Conservation (phyloP, 2,329 filamentous ascomycete species). For the Cladophialophora chaetospira region DNA sequence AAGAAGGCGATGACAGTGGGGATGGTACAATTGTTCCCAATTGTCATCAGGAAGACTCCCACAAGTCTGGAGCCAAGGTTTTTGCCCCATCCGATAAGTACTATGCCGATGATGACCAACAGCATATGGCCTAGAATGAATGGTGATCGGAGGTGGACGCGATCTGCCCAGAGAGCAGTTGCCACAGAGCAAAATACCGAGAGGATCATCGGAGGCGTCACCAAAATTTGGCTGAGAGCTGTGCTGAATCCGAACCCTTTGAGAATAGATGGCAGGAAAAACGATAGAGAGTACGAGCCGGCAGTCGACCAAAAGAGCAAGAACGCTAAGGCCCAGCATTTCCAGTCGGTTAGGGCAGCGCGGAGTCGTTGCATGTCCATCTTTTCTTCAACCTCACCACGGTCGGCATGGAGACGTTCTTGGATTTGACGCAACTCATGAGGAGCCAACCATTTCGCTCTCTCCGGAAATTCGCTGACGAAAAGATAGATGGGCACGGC, state of each 20-base stretch:
- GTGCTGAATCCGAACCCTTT: conserved; percentile 10
- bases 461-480: conserved; percentile 10
- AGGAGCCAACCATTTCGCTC: conserved; percentile 7
- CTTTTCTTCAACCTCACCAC: conserved; percentile 52
- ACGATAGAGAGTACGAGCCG: conserved; percentile 14
- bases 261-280: conserved; percentile 19
- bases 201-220: conserved; percentile 9
- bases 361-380: conserved; percentile 53
- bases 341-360: conserved; percentile 49
- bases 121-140: conserved; percentile 9
- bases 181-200: conserved; percentile 4
- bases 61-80: conserved; percentile 6
- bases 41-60: conserved; percentile 50
- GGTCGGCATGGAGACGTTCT: conserved; percentile 55
- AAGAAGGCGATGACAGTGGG: conserved; percentile 75
- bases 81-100: conserved; percentile 8
- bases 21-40: conserved; percentile 74
- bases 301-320: conserved; percentile 50
- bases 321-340: conserved; percentile 52
- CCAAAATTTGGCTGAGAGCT: conserved; percentile 14
- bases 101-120: conserved; percentile 10
- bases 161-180: conserved; percentile 5
- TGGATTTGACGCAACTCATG: not conserved
- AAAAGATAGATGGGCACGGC: not conserved
- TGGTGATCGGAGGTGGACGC: not conserved